phyloP scores from a whole-genome alignment of 2,329 filamentous ascomycete species.

The Arthroderma sp. region DNA sequence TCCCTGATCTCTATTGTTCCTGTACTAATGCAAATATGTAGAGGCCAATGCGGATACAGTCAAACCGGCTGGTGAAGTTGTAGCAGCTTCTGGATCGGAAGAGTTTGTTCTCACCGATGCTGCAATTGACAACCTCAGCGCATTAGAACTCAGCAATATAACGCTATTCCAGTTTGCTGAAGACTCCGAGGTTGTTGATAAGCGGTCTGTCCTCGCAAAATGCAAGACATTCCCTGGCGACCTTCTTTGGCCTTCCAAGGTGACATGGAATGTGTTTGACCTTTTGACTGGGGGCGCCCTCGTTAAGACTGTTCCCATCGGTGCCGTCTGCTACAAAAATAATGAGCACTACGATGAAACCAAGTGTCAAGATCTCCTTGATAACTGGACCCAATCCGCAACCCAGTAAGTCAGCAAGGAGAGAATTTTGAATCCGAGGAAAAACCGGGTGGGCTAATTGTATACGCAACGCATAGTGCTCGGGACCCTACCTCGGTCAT shows the following conservation, averaged over 20 bases:
- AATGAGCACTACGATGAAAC: background rate
- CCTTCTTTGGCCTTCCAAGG: background rate
- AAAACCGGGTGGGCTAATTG: background rate
- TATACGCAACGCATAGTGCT: background rate
- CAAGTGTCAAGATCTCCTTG: background rate
- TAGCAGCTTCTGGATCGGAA: no score
- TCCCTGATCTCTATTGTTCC: no score
- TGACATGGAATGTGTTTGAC: background rate
- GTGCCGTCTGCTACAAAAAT: background rate
- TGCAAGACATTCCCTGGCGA: background rate
- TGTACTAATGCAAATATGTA: no score
- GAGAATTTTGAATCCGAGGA: background rate
- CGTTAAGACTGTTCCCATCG: background rate
- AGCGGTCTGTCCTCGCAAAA: background rate
- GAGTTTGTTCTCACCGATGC: no score
- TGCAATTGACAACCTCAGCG: no score
- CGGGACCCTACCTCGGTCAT: conserved; percentile 19
- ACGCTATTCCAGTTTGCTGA: no score
- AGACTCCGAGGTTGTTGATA: no score
- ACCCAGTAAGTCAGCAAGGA: background rate
- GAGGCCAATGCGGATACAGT: no score
- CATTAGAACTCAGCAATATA: no score
- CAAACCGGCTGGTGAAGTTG: no score
- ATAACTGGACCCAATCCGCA: background rate
- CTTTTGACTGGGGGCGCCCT: background rate